Percentiles rank a stretch among this genome's conserved stretches.
Conservation (phyloP, 2,329 filamentous ascomycete species). For the Cercospora nicotianae region DNA sequence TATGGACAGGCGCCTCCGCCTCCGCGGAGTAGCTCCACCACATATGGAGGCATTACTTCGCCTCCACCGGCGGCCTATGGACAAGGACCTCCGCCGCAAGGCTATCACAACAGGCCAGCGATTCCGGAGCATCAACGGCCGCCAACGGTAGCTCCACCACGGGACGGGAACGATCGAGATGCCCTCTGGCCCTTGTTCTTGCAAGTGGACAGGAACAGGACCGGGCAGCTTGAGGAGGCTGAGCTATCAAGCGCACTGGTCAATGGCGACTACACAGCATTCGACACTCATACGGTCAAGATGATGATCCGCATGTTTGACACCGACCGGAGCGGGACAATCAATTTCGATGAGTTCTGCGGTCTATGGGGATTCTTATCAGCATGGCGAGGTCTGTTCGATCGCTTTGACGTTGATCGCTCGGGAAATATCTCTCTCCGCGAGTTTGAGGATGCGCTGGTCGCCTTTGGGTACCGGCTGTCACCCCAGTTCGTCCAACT, state of each 20-base stretch:
- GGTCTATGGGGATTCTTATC: slow-evolving; percentile 94
- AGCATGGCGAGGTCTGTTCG: slow-evolving; percentile 90
- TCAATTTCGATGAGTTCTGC: slow-evolving; percentile 95
- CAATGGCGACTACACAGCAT: slow-evolving; percentile 93
- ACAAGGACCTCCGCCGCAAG: slow-evolving; percentile 58
- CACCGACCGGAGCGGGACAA: slow-evolving; percentile 80
- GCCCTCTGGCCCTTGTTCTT: slow-evolving; percentile 80
- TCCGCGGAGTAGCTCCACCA: slow-evolving; percentile 22
- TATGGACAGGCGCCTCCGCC: slow-evolving; percentile 20
- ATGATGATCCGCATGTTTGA: slow-evolving; percentile 99
- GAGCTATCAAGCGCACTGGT: slow-evolving; percentile 89
- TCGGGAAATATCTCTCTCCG: slow-evolving; percentile 76
- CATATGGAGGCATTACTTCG: slow-evolving; percentile 28
- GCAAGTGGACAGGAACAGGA: slow-evolving; percentile 83
- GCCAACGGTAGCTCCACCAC: slow-evolving; percentile 50
- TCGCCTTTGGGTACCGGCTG: slow-evolving; percentile 89
- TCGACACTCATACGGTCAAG: slow-evolving; percentile 88
- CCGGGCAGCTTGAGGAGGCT: slow-evolving; percentile 76
- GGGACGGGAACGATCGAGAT: slow-evolving; percentile 65
- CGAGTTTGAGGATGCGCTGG: slow-evolving; percentile 87
- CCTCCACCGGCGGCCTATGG: slow-evolving; percentile 52
- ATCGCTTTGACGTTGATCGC: slow-evolving; percentile 83
- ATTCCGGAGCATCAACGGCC: slow-evolving; percentile 48
- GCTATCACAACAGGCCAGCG: slow-evolving; percentile 64
- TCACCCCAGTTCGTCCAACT: slow-evolving; percentile 79